These are phyloP conservation scores for Botrytis fragariae DNA, from an alignment of 2,329 filamentous ascomycete genomes.

Conservation along the genomic window DNA sequence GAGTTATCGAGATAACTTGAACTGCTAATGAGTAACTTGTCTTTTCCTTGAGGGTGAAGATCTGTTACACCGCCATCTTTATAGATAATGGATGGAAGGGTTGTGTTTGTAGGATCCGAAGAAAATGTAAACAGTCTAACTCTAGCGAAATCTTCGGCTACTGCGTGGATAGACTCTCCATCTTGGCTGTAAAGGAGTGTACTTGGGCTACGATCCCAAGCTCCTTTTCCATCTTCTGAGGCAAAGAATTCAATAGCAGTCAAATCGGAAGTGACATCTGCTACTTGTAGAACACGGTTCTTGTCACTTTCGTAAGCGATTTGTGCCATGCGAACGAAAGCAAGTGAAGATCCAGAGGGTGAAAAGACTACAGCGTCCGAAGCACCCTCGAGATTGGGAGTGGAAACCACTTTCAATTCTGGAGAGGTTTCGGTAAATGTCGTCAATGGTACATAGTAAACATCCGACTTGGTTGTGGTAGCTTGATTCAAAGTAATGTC, in stretches of 20 bases:
- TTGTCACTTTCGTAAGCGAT: constrained; percentile 79
- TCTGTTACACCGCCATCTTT: constrained; percentile 39
- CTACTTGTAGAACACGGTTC: constrained; percentile 61
- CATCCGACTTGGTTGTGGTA: constrained; percentile 30
- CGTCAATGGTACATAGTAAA: constrained; percentile 30
- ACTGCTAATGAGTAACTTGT: constrained; percentile 54
- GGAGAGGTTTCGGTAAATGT: constrained; percentile 27
- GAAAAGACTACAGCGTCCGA: constrained; percentile 59
- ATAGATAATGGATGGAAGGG: constrained; percentile 16
- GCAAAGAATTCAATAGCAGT: constrained; percentile 59
- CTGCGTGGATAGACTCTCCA: constrained; percentile 63
- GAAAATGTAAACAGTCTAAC: constrained; percentile 47
- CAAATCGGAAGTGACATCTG: constrained; percentile 54
- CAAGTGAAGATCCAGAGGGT: constrained; percentile 63
- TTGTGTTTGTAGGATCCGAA: constrained; percentile 10
- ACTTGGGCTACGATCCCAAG: constrained; percentile 57
- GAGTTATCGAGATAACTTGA: constrained; percentile 69
- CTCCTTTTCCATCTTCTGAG: constrained; percentile 56
- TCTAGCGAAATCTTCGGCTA: constrained; percentile 66
- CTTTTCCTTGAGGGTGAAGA: constrained; percentile 32
- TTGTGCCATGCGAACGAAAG: constrained; percentile 73
- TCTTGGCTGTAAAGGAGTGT: constrained; percentile 41
- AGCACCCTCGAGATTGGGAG: constrained; percentile 30
- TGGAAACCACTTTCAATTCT: constrained; percentile 24
- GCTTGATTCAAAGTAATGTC: constrained; percentile 28